Evolutionary conservation across 495 filamentous ascomycete species (phyloP).

Genomic region (Apiosordaria backusii): DNA sequence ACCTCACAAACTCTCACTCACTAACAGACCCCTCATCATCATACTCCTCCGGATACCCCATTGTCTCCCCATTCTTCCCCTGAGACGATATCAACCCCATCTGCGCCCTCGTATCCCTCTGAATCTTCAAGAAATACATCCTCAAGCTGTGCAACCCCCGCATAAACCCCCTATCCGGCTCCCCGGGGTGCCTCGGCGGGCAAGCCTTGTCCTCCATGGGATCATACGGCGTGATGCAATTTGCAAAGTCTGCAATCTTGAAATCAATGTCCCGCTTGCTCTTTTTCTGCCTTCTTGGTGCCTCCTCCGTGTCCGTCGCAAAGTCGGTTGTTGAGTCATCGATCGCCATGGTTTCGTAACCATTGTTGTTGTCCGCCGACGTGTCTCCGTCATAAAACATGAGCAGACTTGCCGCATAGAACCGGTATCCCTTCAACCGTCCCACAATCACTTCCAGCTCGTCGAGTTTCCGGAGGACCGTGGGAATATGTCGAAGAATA

Average conservation of each 20-base stretch:
- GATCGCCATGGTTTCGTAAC: constrained; percentile 38
- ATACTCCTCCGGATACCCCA: constrained; percentile 11
- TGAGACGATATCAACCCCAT: constrained; percentile 33
- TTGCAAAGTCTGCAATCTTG: constrained; percentile 98
- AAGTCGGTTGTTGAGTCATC: constrained; percentile 49
- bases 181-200: constrained; percentile 74
- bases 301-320: constrained; percentile 49
- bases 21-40: constrained; percentile 39
- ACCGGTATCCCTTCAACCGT: constrained; percentile 77
- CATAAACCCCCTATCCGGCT: constrained; percentile 85
- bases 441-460: constrained; percentile 79
- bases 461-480: constrained; percentile 77
- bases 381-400: constrained; percentile 91
- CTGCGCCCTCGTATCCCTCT: constrained; percentile 69
- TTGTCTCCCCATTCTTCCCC: constrained; percentile 14
- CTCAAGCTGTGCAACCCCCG: constrained; percentile 75
- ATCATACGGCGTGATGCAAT: constrained; percentile 89
- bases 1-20: constrained; percentile 23
- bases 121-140: constrained; percentile 84
- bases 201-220: constrained; percentile 60
- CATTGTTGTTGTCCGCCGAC: constrained; percentile 22
- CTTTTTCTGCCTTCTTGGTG: constrained; percentile 33
- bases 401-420: constrained; percentile 91
- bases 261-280: constrained; percentile 66
- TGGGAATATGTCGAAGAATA: constrained; percentile 78